Conservation (phyloP, 768 basidiomycete species). For the Auricularia sp. region DNA sequence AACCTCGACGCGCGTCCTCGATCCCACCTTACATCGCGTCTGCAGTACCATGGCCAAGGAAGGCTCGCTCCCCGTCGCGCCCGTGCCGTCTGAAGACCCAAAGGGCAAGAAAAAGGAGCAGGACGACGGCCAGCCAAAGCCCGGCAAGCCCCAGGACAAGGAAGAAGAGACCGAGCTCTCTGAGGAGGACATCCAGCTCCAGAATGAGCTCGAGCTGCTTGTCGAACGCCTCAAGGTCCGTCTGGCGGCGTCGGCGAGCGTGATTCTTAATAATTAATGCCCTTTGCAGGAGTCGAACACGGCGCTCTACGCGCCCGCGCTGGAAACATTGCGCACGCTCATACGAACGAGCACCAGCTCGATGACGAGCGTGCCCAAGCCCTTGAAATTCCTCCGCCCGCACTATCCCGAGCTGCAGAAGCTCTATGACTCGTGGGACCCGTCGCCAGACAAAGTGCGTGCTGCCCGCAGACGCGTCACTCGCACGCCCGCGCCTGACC, state of each 20-base stretch:
- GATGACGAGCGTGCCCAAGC: slow-evolving; percentile 99
- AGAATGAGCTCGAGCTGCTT: slow-evolving; percentile 93
- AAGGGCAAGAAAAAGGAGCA: slow-evolving; percentile 51
- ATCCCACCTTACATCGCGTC: not conserved
- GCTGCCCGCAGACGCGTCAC: not conserved
- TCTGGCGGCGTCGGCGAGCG: not conserved
- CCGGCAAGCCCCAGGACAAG: slow-evolving; percentile 46
- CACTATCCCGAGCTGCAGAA: slow-evolving; percentile 81
- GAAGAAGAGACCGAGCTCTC: slow-evolving; percentile 52
- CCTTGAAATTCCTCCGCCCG: slow-evolving; percentile 93
- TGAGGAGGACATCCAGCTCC: slow-evolving; percentile 90
- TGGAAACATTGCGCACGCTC: slow-evolving; percentile 86
- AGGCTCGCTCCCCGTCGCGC: slow-evolving; percentile 11
- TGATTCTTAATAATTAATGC: not conserved
- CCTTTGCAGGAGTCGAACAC: slow-evolving; percentile 72
- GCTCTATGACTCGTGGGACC: slow-evolving; percentile 71
- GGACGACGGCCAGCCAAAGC: slow-evolving; percentile 36
- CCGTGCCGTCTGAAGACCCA: slow-evolving; percentile 64
- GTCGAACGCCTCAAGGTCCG: slow-evolving; percentile 84
- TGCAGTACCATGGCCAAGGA: not conserved
- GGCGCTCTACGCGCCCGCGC: slow-evolving; percentile 73
- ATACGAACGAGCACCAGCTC: slow-evolving; percentile 95
- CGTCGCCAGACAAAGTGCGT: slow-evolving; percentile 66
- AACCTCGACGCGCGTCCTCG: not conserved
- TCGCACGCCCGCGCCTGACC: not conserved